These are phyloP conservation scores for Fagopyrum tataricum DNA, from an alignment of 148 eudicot genomes.

Conservation along the genomic window DNA sequence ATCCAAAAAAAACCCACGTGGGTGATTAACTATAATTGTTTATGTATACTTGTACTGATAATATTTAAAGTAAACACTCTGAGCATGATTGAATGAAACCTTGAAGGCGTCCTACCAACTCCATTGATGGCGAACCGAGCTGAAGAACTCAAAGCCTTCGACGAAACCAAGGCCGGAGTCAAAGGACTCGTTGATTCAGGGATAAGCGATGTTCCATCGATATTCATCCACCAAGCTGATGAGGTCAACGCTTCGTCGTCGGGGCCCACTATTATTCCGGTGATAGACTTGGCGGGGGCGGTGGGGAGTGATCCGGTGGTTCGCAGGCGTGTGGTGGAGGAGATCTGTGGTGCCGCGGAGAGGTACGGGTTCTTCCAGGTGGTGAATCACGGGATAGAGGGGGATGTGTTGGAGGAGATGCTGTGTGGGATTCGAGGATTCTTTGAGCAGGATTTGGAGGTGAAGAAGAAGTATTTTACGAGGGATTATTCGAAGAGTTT, in stretches of 20 bases:
- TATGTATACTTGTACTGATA: no score
- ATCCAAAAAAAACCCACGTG: no score
- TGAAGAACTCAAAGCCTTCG: slow-evolving; percentile 41
- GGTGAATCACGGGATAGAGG: slow-evolving; percentile 44
- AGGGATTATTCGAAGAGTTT: slow-evolving; percentile 19
- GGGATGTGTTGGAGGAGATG: slow-evolving; percentile 28
- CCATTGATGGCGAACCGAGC: slow-evolving; percentile 13
- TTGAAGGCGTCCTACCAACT: neutral
- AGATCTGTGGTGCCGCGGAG: slow-evolving; percentile 29
- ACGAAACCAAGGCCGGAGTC: slow-evolving; percentile 55
- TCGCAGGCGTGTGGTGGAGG: slow-evolving; percentile 10
- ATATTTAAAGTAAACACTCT: no score
- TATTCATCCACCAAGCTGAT: slow-evolving; percentile 24
- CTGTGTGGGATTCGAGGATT: slow-evolving; percentile 35
- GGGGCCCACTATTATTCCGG: slow-evolving; percentile 20
- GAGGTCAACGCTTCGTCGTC: neutral
- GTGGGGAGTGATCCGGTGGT: slow-evolving; percentile 11
- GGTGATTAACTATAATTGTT: no score
- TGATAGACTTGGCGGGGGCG: slow-evolving; percentile 20
- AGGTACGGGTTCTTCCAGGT: slow-evolving; percentile 49
- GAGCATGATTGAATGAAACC: no score
- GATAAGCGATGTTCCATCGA: slow-evolving; percentile 22
- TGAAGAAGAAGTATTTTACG: neutral
- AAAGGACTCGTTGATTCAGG: slow-evolving; percentile 53
- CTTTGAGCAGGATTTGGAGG: slow-evolving; percentile 20